Percentiles rank a stretch among this genome's conserved stretches.
Conservation (phyloP, 1,139 yeast genomes). For the Hanseniaspora sp. region DNA sequence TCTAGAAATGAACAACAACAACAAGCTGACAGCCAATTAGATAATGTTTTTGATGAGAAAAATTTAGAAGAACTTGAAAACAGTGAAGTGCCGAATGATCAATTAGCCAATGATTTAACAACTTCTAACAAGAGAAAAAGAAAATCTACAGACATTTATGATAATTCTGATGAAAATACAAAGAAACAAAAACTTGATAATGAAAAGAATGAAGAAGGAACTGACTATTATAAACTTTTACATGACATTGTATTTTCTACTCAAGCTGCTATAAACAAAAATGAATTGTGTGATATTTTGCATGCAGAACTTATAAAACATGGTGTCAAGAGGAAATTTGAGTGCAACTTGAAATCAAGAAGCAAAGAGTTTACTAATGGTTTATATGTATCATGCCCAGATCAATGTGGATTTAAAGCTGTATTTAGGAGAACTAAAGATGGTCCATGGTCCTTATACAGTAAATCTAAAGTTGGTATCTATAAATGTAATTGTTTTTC, state of each 20-base stretch:
- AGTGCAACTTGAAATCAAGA: neutral
- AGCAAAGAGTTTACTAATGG: neutral
- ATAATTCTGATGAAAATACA: neutral
- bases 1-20: no score
- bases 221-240: neutral
- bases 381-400: neutral
- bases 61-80: slow-evolving; percentile 1
- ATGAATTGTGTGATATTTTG: neutral
- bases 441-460: neutral
- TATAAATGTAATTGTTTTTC: neutral
- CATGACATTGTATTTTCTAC: neutral
- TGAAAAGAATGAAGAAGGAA: neutral
- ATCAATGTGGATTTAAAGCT: neutral
- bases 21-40: neutral
- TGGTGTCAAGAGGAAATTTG: neutral
- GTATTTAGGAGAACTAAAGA: neutral
- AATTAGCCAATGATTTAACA: no score
- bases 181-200: neutral
- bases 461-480: neutral
- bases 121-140: neutral
- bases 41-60: slow-evolving; percentile 8
- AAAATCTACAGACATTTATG: neutral
- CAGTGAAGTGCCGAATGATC: neutral
- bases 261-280: neutral
- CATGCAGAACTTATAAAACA: neutral